Evolutionary conservation across 495 filamentous ascomycete genomes (phyloP).

Genomic region (Cryomyces minteri): DNA sequence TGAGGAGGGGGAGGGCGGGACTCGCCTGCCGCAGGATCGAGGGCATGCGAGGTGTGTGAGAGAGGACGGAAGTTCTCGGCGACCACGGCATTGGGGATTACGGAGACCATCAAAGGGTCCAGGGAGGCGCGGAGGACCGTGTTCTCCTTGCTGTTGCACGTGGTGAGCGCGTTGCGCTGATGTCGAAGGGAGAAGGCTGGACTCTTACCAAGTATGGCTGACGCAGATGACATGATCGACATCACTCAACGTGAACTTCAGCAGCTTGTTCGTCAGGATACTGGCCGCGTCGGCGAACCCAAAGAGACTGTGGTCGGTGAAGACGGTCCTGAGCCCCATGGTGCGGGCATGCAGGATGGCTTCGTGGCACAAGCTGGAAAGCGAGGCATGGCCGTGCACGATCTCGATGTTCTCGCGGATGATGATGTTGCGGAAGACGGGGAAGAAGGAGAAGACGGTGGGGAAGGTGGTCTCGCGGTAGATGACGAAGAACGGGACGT

Average conservation of each 20-base stretch:
- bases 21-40: constrained; percentile 2
- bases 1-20: constrained; percentile 21
- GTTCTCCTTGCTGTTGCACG: constrained; percentile 66
- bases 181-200: not conserved
- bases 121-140: constrained; percentile 88
- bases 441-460: constrained; percentile 96
- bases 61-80: constrained; percentile 84
- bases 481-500: constrained; percentile 88
- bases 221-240: constrained; percentile 98
- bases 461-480: constrained; percentile 92
- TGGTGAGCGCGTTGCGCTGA: not conserved
- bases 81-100: constrained; percentile 93
- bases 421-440: constrained; percentile 87
- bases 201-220: constrained; percentile 77
- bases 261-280: constrained; percentile 87
- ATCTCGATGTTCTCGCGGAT: constrained; percentile 89
- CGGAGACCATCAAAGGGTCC: constrained; percentile 90
- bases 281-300: constrained; percentile 94
- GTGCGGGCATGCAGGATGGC: constrained; percentile 89
- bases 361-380: constrained; percentile 86
- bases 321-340: constrained; percentile 89
- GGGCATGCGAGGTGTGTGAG: constrained; percentile 7
- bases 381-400: constrained; percentile 84
- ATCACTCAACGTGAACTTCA: constrained; percentile 92
- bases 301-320: constrained; percentile 95